Conservation (phyloP, 768 basidiomycete genomes). For the Aureoboletus auriporus region DNA sequence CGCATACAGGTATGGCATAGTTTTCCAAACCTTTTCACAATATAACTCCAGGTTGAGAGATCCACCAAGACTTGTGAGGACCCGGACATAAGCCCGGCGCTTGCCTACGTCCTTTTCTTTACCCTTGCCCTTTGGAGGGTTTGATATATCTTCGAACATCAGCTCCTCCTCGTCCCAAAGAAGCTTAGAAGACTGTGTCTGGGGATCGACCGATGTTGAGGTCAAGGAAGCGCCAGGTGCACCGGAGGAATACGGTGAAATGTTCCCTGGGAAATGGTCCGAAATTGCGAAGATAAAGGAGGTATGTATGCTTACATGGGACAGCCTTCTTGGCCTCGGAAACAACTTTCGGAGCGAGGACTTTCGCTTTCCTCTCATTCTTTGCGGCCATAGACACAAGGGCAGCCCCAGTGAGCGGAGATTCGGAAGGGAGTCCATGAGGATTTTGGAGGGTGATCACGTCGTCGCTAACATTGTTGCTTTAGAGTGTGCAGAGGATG, state of each 20-base stretch:
- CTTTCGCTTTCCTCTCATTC: conserved; percentile 32
- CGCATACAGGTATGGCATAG: background rate
- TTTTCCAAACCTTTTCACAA: conserved; percentile 69
- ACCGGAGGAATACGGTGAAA: conserved; percentile 89
- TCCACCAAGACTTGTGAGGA: conserved; percentile 89
- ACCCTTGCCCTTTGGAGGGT: conserved; percentile 75
- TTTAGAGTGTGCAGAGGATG: background rate
- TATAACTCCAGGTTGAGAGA: conserved; percentile 81
- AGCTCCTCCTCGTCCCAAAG: conserved; percentile 99
- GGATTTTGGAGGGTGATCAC: conserved; percentile 94
- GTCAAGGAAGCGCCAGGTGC: conserved; percentile 91
- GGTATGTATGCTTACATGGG: conserved; percentile 52
- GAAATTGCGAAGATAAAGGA: background rate
- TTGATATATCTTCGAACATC: conserved; percentile 94
- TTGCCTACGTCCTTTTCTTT: conserved; percentile 94
- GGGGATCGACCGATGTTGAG: conserved; percentile 84
- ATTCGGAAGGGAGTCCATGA: conserved; percentile 65
- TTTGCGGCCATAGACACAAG: conserved; percentile 28
- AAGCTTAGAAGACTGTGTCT: conserved; percentile 61
- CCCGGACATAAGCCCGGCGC: conserved; percentile 91
- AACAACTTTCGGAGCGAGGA: conserved; percentile 30
- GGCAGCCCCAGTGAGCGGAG: conserved; percentile 35
- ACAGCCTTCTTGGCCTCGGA: conserved; percentile 47
- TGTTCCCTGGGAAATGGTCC: conserved; percentile 57
- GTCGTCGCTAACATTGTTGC: conserved; percentile 53